Evolutionary conservation across 78 protist species (phyloP).

Genomic region (Dictyostelium intermedium): DNA sequence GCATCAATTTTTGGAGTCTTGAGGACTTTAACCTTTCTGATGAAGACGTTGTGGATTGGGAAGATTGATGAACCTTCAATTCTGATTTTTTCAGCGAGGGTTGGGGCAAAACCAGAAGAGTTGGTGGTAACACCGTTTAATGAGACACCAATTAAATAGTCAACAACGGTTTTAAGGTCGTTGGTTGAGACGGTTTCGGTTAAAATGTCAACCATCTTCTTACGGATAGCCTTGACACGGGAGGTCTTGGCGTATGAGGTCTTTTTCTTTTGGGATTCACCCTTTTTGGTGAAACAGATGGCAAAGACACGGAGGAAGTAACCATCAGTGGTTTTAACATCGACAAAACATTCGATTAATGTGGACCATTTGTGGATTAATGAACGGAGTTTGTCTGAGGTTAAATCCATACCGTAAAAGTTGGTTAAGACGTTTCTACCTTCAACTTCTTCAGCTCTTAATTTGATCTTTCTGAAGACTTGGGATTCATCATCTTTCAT

Average conservation of each 20-base stretch:
- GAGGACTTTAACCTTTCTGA: conserved; percentile 98
- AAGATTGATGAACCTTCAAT: conserved; percentile 90
- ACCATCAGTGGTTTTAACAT: conserved; percentile 96
- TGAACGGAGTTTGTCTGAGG: conserved; percentile 98
- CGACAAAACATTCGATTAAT: conserved; percentile 95
- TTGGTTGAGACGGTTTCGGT: conserved; percentile 81
- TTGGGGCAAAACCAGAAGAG: conserved; percentile 64
- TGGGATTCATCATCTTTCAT: conserved; percentile 94
- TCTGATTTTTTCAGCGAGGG: conserved; percentile 95
- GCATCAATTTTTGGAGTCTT: conserved; percentile 95
- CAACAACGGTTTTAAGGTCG: conserved; percentile 87
- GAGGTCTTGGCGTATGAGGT: conserved; percentile 96
- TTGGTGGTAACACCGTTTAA: neutral
- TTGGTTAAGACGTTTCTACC: conserved; percentile 94
- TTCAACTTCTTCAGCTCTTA: conserved; percentile 96
- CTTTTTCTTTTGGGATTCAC: conserved; percentile 88
- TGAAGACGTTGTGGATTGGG: conserved; percentile 97
- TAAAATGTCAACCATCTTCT: conserved; percentile 96
- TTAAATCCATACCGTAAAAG: conserved; percentile 99
- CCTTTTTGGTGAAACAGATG: conserved; percentile 97
- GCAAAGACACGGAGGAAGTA: conserved; percentile 95
- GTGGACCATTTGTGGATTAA: conserved; percentile 98
- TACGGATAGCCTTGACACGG: conserved; percentile 94
- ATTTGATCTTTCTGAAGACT: conserved; percentile 95
- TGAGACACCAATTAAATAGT: conserved; percentile 86